These are phyloP conservation scores for Mycosphaerella arachidis DNA, from an alignment of 2,329 filamentous ascomycete species.

Conservation along the genomic window DNA sequence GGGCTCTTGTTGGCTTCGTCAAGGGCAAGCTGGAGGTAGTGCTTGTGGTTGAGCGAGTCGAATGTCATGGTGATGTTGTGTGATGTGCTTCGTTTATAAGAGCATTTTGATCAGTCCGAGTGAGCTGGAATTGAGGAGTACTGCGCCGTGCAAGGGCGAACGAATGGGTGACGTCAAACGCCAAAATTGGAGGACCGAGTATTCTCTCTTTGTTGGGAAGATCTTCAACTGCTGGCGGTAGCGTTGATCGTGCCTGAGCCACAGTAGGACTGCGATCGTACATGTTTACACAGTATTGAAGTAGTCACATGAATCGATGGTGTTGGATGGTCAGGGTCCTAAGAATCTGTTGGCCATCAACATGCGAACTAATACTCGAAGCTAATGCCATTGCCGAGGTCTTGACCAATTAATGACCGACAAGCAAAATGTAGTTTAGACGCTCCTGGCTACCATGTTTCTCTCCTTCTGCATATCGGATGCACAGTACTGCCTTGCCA, in stretches of 20 bases:
- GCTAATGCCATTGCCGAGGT: background rate
- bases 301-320: too few relatives aligned
- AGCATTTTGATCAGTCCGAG: too few relatives aligned
- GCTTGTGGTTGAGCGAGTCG: constrained; percentile 13
- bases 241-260: too few relatives aligned
- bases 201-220: too few relatives aligned
- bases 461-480: background rate
- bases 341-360: background rate
- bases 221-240: background rate
- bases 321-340: background rate
- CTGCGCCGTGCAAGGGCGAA: background rate
- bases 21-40: constrained; percentile 68
- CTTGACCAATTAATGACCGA: background rate
- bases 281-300: background rate
- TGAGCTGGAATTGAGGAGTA: too few relatives aligned
- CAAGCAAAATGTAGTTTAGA: background rate
- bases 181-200: too few relatives aligned
- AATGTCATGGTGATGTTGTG: constrained; percentile 6
- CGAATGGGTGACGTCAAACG: background rate
- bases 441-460: background rate
- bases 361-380: background rate
- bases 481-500: background rate
- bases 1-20: constrained; percentile 73
- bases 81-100: too few relatives aligned
- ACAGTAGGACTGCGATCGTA: background rate